These are phyloP conservation scores for Tranzscheliella williamsii DNA, from an alignment of 1,284 basidiomycete genomes.

Conservation along the genomic window DNA sequence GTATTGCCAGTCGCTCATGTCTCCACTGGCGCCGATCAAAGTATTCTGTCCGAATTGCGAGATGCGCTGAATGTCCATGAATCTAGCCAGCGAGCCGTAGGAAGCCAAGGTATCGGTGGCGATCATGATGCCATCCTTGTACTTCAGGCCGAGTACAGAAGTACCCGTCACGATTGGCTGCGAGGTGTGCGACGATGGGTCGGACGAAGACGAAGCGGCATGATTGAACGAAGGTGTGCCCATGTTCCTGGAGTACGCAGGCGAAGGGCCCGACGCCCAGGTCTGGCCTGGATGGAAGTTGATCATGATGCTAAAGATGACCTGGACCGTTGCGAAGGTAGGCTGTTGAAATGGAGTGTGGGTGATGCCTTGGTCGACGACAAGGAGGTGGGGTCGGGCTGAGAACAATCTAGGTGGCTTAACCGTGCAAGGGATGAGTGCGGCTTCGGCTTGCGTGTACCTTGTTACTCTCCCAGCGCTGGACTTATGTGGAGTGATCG, in stretches of 20 bases:
- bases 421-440: too few species aligned
- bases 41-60: slow-evolving; percentile 78
- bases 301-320: too few species aligned
- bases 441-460: too few species aligned
- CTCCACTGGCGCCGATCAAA: slow-evolving; percentile 87
- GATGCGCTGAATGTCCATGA: slow-evolving; percentile 91
- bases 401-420: too few species aligned
- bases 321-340: too few species aligned
- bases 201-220: slow-evolving; percentile 24
- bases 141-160: slow-evolving; percentile 89
- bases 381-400: too few species aligned
- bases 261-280: slow-evolving; percentile 34
- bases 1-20: slow-evolving; percentile 98
- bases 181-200: slow-evolving; percentile 59
- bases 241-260: slow-evolving; percentile 18
- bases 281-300: slow-evolving; percentile 41
- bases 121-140: slow-evolving; percentile 96
- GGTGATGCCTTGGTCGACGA: background rate
- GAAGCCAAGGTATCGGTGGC: slow-evolving; percentile 98
- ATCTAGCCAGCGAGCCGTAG: slow-evolving; percentile 93
- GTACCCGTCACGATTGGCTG: slow-evolving; percentile 97
- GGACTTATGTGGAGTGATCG: too few species aligned
- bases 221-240: slow-evolving; percentile 56
- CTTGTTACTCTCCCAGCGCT: too few species aligned
- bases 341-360: background rate